Percentiles rank a stretch among this genome's conserved stretches.
Conservation (phyloP, 768 basidiomycete species). For the Phaffia tasmanica region DNA sequence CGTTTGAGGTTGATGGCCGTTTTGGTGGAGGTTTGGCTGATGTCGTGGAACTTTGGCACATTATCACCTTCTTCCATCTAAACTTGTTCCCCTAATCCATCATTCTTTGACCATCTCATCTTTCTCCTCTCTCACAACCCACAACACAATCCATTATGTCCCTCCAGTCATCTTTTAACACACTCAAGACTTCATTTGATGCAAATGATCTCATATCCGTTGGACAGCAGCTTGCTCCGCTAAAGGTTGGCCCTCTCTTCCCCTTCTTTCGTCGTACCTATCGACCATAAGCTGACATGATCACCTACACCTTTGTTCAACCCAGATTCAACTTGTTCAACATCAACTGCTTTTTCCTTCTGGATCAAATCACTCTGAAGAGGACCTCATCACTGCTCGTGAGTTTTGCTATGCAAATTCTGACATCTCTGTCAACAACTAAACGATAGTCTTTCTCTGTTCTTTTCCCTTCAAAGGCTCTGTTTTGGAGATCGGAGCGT, state of each 20-base stretch:
- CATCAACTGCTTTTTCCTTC: constrained; percentile 66
- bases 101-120: background rate
- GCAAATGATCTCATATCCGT: constrained; percentile 59
- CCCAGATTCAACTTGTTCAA: constrained; percentile 63
- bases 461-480: constrained; percentile 50
- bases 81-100: constrained; percentile 8
- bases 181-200: constrained; percentile 57
- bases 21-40: constrained; percentile 34
- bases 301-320: background rate
- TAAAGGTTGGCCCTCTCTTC: constrained; percentile 52
- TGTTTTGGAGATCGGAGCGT: constrained; percentile 88
- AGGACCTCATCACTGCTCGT: constrained; percentile 68
- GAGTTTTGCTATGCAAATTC: constrained; percentile 34
- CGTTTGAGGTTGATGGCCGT: background rate
- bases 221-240: constrained; percentile 52
- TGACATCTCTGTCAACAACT: background rate
- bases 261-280: background rate
- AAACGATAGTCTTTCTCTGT: constrained; percentile 14
- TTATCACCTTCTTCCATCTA: constrained; percentile 27
- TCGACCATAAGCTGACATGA: no score
- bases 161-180: constrained; percentile 42
- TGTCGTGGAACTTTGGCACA: constrained; percentile 44
- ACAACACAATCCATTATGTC: constrained; percentile 44
- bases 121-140: constrained; percentile 41
- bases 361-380: constrained; percentile 46